Base-by-base conservation (phyloP, 805 yeast species). In the Peterozyma toletana region DNA sequence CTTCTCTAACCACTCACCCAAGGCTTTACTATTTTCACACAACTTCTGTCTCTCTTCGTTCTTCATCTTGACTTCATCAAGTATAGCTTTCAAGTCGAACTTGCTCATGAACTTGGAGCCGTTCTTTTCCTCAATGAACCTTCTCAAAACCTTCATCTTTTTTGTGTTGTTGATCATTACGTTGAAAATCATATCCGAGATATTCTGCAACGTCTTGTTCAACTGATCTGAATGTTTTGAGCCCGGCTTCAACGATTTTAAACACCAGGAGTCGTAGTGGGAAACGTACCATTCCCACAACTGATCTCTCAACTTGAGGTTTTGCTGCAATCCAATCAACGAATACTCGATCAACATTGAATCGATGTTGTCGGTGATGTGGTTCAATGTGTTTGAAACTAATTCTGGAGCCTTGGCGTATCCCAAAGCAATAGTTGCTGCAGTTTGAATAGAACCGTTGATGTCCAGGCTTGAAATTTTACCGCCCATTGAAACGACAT, bases 251-350 rank as follows among this genome's bases (percentile, higher is more conserved):
- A 68, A 53, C 10, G 80, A 63, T 44, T 68, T 73, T n/a, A 60
- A 53, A 11, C 66, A 67, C 78, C 86, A 80, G 30, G 59, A 59
- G 39, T 73, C 74, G 53, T 69, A 79, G 51, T 80, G 68, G 42
- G 70, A 54, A 37, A 52, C 61, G 58, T 71, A 80, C 87, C 88
- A 83, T 3, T 67, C 60, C 77, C 80, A 80, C 9, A 79, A 50
- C 37, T 57, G 50, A 7, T 62, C 53, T 48, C 40, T 58, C 39
- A 50, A 47, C 41, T 49, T 58, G 43, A 53, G 56, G 40, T 59
- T 70, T 56, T 63, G 67, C 54, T 62, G 67, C 50, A 71, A 60
- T 42, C 88, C 88, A 33, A 79, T 54, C n/a, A 83, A 58, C 0
- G 76, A 78, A 41, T 75, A 52, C 51, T 80, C 88, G 37, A 80